A percentile compares a stretch with the other conserved stretches of the same genome.
These are phyloP conservation scores for Aspergillus egyptiacus DNA, from an alignment of 495 filamentous ascomycete genomes.

Conservation along the genomic window DNA sequence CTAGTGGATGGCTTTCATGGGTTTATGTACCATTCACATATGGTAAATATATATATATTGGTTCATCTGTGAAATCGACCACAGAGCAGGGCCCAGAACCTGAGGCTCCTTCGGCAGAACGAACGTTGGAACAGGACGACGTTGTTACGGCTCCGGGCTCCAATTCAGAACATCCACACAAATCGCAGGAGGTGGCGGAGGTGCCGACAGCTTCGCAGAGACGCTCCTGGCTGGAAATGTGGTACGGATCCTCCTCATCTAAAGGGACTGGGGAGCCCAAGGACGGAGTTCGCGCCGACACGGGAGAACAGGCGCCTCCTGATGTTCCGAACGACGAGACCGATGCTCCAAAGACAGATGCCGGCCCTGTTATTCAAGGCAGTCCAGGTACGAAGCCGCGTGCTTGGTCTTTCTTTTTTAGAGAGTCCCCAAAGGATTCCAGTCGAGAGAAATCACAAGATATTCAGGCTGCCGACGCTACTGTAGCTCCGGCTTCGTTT, in stretches of 20 bases:
- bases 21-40: constrained; percentile 32
- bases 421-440: constrained; percentile 48
- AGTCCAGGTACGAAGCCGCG: constrained; percentile 46
- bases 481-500: constrained; percentile 48
- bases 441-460: constrained; percentile 29
- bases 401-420: constrained; percentile 84
- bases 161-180: constrained; percentile 17
- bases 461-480: constrained; percentile 58
- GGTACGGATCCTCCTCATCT: constrained; percentile 31
- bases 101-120: constrained; percentile 19
- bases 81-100: constrained; percentile 16
- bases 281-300: constrained; percentile 19
- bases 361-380: constrained; percentile 22
- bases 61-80: constrained; percentile 14
- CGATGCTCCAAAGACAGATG: constrained; percentile 17
- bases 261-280: constrained; percentile 20
- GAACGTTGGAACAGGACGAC: constrained; percentile 15
- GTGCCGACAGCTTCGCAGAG: constrained; percentile 25
- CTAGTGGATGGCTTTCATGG: constrained; percentile 56
- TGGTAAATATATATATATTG: constrained; percentile 10
- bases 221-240: constrained; percentile 46
- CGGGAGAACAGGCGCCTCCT: constrained; percentile 21
- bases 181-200: constrained; percentile 19
- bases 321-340: constrained; percentile 15
- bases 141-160: constrained; percentile 15